Percentiles rank a stretch among this genome's conserved stretches.
Evolutionary conservation across 2,329 filamentous ascomycete species (phyloP).

Genomic region (Paracoccidioides lutzii): DNA sequence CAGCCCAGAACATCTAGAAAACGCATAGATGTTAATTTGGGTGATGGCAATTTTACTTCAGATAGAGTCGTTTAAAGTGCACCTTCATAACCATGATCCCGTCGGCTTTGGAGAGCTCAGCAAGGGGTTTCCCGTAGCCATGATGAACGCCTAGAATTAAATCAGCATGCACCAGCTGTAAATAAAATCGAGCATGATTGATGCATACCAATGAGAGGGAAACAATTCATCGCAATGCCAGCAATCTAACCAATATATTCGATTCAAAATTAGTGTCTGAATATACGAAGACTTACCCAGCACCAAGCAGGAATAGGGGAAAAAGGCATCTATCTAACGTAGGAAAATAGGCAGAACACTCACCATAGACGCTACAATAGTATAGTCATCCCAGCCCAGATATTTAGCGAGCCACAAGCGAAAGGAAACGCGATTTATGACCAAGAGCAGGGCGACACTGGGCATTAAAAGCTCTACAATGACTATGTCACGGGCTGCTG

Average conservation of each 20-base stretch:
- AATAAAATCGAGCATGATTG: not conserved
- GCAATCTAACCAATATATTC: slow-evolving; percentile 11
- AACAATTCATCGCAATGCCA: slow-evolving; percentile 16
- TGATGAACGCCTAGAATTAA: slow-evolving; percentile 14
- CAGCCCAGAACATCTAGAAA: slow-evolving; percentile 37
- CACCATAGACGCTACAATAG: slow-evolving; percentile 19
- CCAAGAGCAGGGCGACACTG: slow-evolving; percentile 14
- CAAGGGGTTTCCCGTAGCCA: slow-evolving; percentile 18
- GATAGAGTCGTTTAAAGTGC: not conserved
- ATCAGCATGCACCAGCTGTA: not conserved
- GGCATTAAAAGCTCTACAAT: slow-evolving; percentile 16
- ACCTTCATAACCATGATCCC: slow-evolving; percentile 16
- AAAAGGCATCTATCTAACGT: not conserved
- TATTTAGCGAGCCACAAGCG: slow-evolving; percentile 13
- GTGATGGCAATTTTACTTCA: not conserved
- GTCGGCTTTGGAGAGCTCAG: slow-evolving; percentile 13
- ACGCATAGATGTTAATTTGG: not conserved
- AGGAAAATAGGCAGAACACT: not conserved
- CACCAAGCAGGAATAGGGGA: not conserved
- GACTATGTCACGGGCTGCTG: slow-evolving; percentile 13
- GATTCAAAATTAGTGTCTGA: not conserved
- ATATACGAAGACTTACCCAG: not conserved
- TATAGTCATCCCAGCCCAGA: slow-evolving; percentile 18
- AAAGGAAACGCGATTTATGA: slow-evolving; percentile 16
- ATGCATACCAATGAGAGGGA: slow-evolving; percentile 15